Evolutionary conservation across 2,329 filamentous ascomycete genomes (phyloP).

Genomic region (Aureobasidium sp.): DNA sequence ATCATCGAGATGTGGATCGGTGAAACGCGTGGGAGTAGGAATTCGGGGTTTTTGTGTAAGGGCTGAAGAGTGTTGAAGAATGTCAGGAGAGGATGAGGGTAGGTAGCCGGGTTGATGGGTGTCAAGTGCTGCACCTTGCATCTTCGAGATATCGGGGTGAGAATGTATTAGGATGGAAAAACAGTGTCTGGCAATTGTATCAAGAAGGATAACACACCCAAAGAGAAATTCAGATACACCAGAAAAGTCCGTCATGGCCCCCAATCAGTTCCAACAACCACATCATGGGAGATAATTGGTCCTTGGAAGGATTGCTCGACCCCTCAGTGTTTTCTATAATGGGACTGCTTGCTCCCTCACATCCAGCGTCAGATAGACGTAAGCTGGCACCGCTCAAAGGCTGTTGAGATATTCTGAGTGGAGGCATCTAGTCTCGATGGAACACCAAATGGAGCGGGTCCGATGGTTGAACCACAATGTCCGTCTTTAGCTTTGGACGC

Average conservation of each 20-base stretch:
- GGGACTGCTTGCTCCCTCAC: background rate
- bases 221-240: background rate
- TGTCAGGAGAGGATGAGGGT: background rate
- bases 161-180: too few relatives aligned
- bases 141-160: too few relatives aligned
- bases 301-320: background rate
- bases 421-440: background rate
- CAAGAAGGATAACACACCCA: background rate
- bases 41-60: background rate
- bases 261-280: background rate
- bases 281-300: background rate
- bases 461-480: conserved; percentile 42
- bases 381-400: background rate
- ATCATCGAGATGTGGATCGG: background rate
- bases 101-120: background rate
- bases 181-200: background rate
- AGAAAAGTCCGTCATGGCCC: background rate
- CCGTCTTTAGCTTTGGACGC: conserved; percentile 34
- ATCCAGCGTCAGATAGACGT: background rate
- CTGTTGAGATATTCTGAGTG: background rate
- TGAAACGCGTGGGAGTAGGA: background rate
- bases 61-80: background rate
- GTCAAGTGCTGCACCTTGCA: background rate
- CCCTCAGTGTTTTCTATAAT: background rate
- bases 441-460: conserved; percentile 15